Base-by-base conservation (phyloP, 2,329 filamentous ascomycete species). In the Orbilia brochopaga region DNA sequence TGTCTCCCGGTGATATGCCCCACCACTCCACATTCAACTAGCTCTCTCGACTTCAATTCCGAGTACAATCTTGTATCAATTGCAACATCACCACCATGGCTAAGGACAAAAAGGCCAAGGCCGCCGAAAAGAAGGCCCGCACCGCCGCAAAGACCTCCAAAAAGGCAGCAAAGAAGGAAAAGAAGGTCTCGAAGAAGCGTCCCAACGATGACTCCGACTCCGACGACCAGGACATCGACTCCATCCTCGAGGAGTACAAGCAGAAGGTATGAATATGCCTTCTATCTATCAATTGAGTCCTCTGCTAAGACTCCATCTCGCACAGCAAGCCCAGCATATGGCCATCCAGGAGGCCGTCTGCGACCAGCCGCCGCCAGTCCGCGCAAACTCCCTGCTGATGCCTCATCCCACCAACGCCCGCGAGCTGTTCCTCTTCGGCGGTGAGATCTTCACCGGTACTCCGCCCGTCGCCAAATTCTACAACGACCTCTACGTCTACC, bases 381-480 rank as follows among this genome's bases (percentile, higher is more conserved):
- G 94, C 58, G 87, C 90, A 21, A 93, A 92, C 5, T 86, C 91
- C 6, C 91, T 90, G 0, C 82, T 99, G 69, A 84, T 97, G 75
- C 91, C 91, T 19, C 93, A 90, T 42, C 94, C 94, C 0, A 86
- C 88, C 32, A 93, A 95, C 80, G 52, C 66, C 27, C 86, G 85
- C 76, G 92, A 95, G 79, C 81, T 99, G 64, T 87, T 97, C 75
- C 82, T 97, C 3, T 99, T 95, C 79, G 94, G 93, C 15, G 94
- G 94, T 75, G 94, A 99, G 82, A 95, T 92, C 78, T 97, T 91
- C 81, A 96, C 97, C 80, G 94, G 94, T 2, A 90, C 90, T 1
- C 69, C 69, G 10, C 69, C 69, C 13, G 82, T 94, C 63, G 94
- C 93, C 1, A 82, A 82, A 0, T 89, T 89, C 79, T 88, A 83